Evolutionary conservation across 192 early-diverging fungal genomes (phyloP), one percentile per base, ranked within the genome.

Genomic region (Polychytrium aggregatum): DNA sequence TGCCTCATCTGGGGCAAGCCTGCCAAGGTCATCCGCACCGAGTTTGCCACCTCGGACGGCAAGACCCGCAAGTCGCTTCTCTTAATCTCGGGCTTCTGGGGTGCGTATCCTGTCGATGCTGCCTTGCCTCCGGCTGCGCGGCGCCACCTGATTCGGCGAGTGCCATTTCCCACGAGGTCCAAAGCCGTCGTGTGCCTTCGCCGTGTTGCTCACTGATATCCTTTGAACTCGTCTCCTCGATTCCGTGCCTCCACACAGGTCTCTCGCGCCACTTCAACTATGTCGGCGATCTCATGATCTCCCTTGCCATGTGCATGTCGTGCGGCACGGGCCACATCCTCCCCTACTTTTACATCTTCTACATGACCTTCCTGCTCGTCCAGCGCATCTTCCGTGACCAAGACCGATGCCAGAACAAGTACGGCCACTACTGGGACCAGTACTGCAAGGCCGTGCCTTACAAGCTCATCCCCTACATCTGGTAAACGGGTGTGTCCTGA

Each of bases 181-280:
- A n/a, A n/a, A n/a, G n/a, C n/a, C n/a, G n/a, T n/a, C n/a, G n/a
- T n/a, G n/a, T n/a, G n/a, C n/a, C n/a, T n/a, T n/a, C n/a, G n/a
- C n/a, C n/a, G n/a, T n/a, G n/a, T n/a, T n/a, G n/a, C n/a, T n/a
- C n/a, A n/a, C n/a, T n/a, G n/a, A n/a, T n/a, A n/a, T n/a, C n/a
- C n/a, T n/a, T n/a, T n/a, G n/a, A n/a, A n/a, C n/a, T n/a, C n/a
- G n/a, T n/a, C n/a, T n/a, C n/a, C n/a, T n/a, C n/a, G n/a, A n/a
- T n/a, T n/a, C n/a, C n/a, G n/a, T n/a, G n/a, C n/a, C 34, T 28
- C 30, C 40, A 10, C 31, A 21, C 22, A 56, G 55, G 70, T 33
- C 55, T 85, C 41, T 80, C 83, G n/a, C 70, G 83, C 42, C 85
- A 87, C 71, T 84, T 84, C 60, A 87, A 87, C 68, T 87, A 87